Percentiles rank a stretch among this genome's conserved stretches.
phyloP scores from a whole-genome alignment of 176 grass and related monocot species.

The Puya raimondii region DNA sequence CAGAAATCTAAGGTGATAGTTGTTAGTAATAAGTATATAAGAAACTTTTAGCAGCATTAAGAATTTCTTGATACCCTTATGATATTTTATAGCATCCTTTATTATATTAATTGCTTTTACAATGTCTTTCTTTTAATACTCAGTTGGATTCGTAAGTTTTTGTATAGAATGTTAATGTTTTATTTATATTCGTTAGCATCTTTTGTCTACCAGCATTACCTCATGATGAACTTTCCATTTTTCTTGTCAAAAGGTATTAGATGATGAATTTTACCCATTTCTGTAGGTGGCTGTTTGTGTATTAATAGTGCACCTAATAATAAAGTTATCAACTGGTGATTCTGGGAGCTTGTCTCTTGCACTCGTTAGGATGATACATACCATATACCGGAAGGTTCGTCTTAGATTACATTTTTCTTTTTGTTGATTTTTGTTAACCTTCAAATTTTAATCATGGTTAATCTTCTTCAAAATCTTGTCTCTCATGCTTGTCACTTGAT shows the following conservation, averaged over 20 bases:
- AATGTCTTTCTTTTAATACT: no score
- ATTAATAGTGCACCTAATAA: conserved; percentile 61
- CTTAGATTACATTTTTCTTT: background rate
- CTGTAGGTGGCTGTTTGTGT: conserved; percentile 52
- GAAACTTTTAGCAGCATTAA: no score
- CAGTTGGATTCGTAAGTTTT: no score
- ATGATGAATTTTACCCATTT: conserved; percentile 15
- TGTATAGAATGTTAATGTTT: no score
- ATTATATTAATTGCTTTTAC: no score
- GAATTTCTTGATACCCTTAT: no score
- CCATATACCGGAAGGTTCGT: conserved; percentile 46
- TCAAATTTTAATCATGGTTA: no score
- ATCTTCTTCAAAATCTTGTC: background rate
- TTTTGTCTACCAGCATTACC: background rate
- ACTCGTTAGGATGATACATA: conserved; percentile 47
- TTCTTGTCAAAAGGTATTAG: background rate
- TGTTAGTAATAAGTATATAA: no score
- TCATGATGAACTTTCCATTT: background rate
- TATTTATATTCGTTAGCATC: background rate
- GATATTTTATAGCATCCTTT: no score
- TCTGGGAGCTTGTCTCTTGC: conserved; percentile 62
- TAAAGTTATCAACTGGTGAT: conserved; percentile 46
- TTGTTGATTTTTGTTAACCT: background rate
- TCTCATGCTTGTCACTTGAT: background rate
- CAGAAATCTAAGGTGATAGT: no score